These are phyloP conservation scores for Coemansia erecta DNA, from an alignment of 192 early-diverging fungal genomes.

Conservation along the genomic window DNA sequence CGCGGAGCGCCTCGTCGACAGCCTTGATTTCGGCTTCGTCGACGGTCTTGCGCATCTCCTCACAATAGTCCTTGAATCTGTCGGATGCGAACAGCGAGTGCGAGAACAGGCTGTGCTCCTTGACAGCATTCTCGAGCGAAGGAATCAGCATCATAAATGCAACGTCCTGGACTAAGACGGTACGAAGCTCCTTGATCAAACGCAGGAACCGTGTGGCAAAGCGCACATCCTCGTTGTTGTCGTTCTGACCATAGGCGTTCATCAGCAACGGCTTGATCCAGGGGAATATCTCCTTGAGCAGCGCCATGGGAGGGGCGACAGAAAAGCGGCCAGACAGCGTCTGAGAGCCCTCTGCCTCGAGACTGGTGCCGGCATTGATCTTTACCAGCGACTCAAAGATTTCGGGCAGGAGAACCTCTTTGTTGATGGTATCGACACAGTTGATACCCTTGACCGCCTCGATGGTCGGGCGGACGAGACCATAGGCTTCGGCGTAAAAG, in stretches of 20 bases:
- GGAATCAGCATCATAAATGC: slow-evolving; percentile 46
- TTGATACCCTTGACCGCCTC: slow-evolving; percentile 37
- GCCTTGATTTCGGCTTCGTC: slow-evolving; percentile 20
- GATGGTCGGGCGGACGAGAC: slow-evolving; percentile 27
- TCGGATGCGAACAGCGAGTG: slow-evolving; percentile 28
- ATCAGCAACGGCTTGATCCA: slow-evolving; percentile 37
- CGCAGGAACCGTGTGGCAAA: slow-evolving; percentile 33
- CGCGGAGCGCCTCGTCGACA: slow-evolving; percentile 12
- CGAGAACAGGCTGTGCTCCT: slow-evolving; percentile 23
- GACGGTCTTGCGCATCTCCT: slow-evolving; percentile 22
- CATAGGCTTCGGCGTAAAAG: slow-evolving; percentile 42
- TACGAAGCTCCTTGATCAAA: slow-evolving; percentile 41
- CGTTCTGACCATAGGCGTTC: slow-evolving; percentile 29
- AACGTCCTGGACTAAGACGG: slow-evolving; percentile 41
- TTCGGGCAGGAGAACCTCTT: slow-evolving; percentile 18
- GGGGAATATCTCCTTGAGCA: slow-evolving; percentile 45
- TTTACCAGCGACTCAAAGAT: slow-evolving; percentile 24
- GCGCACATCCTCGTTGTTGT: slow-evolving; percentile 38
- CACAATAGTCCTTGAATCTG: slow-evolving; percentile 25
- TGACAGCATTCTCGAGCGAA: slow-evolving; percentile 10
- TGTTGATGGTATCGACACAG: slow-evolving; percentile 27
- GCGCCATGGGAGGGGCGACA: slow-evolving; percentile 27
- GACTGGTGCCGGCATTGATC: slow-evolving; percentile 34
- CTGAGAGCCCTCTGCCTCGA: slow-evolving; percentile 2
- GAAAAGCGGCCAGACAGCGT: slow-evolving; percentile 25